Evolutionary conservation across 306 rosid species (phyloP).

Genomic region (Inga oerstediana): DNA sequence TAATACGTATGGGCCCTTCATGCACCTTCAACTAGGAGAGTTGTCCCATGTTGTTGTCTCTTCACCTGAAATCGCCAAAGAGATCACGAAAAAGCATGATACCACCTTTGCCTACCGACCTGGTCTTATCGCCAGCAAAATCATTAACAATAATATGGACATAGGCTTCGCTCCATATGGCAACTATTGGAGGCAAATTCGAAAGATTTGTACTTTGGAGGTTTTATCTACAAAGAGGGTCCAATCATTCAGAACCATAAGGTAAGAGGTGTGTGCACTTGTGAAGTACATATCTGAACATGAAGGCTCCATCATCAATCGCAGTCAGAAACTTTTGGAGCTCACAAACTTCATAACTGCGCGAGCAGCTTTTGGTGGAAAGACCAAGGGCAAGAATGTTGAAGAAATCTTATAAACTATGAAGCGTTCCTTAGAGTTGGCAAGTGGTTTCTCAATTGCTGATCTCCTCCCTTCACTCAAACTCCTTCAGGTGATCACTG

Average conservation of each 20-base stretch:
- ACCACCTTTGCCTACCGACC: background rate
- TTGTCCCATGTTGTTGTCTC: background rate
- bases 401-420: background rate
- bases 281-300: background rate
- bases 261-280: background rate
- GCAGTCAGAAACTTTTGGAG: background rate
- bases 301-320: background rate
- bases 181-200: background rate
- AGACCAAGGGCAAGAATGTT: background rate
- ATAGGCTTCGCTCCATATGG: background rate
- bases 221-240: background rate
- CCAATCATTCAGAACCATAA: background rate
- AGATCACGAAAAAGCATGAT: conserved; percentile 17
- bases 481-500: background rate
- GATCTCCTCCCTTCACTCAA: background rate
- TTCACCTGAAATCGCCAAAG: background rate
- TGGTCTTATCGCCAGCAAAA: too few relatives aligned
- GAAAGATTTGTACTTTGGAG: background rate
- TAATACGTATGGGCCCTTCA: conserved; percentile 22
- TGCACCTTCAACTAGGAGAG: conserved; percentile 7
- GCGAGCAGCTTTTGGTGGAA: background rate
- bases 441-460: background rate
- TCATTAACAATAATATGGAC: too few relatives aligned
- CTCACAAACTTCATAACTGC: background rate
- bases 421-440: background rate